These are phyloP conservation scores for Persicaria maculosa DNA, from an alignment of 148 eudicot species.

Conservation along the genomic window DNA sequence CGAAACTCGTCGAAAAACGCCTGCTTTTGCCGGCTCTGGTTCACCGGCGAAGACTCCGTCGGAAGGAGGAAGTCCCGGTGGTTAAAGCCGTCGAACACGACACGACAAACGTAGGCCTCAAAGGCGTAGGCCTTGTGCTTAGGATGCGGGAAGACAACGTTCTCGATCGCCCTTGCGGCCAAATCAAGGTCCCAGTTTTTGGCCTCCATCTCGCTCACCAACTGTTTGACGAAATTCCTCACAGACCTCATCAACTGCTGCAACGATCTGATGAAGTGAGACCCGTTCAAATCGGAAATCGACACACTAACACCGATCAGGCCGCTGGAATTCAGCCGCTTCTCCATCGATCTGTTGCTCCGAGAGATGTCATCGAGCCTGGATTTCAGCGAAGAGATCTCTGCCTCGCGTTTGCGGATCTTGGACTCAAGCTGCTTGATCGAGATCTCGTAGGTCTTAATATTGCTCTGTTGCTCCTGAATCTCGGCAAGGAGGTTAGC, in stretches of 20 bases:
- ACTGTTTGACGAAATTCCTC: constrained; percentile 51
- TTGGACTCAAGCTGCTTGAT: constrained; percentile 62
- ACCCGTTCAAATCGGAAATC: constrained; percentile 30
- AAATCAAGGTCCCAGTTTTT: constrained; percentile 62
- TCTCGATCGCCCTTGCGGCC: constrained; percentile 51
- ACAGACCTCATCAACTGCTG: constrained; percentile 45
- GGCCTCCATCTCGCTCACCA: constrained; percentile 66
- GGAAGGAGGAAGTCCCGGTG: constrained; percentile 27
- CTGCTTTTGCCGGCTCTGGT: constrained; percentile 1
- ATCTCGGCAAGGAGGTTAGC: constrained; percentile 67
- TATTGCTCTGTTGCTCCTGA: constrained; percentile 78
- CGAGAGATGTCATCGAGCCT: constrained; percentile 21
- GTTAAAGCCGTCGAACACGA: constrained; percentile 66
- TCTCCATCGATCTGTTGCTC: constrained; percentile 38
- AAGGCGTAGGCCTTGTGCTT: constrained; percentile 48
- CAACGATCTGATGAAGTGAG: constrained; percentile 46
- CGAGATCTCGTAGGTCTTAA: constrained; percentile 75
- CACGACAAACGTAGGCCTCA: constrained; percentile 58
- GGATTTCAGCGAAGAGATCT: constrained; percentile 19
- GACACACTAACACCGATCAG: constrained; percentile 34
- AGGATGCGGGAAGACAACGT: constrained; percentile 24
- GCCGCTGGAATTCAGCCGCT: constrained; percentile 52
- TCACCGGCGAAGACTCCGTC: constrained; percentile 11
- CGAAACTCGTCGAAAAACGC: constrained; percentile 35
- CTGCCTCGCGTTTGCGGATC: constrained; percentile 31